Evolutionary conservation across 495 filamentous ascomycete genomes (phyloP).

Genomic region (Lasiosphaeria ovina): DNA sequence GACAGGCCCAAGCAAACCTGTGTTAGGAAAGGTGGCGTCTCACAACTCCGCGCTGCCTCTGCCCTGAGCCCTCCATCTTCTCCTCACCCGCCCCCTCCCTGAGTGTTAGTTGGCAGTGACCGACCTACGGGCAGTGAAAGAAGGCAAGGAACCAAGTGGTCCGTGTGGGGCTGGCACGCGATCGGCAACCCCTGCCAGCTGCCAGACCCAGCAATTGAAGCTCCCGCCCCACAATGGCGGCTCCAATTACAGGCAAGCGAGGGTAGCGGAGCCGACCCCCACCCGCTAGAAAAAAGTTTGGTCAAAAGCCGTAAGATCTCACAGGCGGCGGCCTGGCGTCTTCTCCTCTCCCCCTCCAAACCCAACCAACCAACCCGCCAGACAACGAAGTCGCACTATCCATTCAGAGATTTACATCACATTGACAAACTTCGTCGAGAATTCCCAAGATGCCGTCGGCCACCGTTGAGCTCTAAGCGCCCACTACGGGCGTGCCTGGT

Average conservation of each 20-base stretch:
- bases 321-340: conserved; percentile 21
- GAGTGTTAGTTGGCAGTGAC: neutral
- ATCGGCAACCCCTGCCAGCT: conserved; percentile 13
- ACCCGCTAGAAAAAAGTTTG: conserved; percentile 35
- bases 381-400: conserved; percentile 70
- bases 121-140: neutral
- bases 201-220: conserved; percentile 8
- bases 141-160: neutral
- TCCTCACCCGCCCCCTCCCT: no score
- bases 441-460: conserved; percentile 71
- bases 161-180: neutral
- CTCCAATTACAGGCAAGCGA: conserved; percentile 5
- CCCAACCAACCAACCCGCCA: conserved; percentile 40
- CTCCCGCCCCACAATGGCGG: conserved; percentile 20
- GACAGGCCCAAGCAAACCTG: conserved; percentile 11
- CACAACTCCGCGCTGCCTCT: conserved; percentile 1
- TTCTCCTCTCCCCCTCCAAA: conserved; percentile 37
- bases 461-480: conserved; percentile 92
- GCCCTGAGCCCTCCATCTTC: no score
- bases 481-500: conserved; percentile 68
- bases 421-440: conserved; percentile 72
- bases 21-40: conserved; percentile 15
- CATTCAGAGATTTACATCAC: conserved; percentile 39
- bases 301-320: conserved; percentile 36
- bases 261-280: neutral